These are phyloP conservation scores for Kodamaea fukazawae DNA, from an alignment of 805 yeast genomes.

Conservation along the genomic window DNA sequence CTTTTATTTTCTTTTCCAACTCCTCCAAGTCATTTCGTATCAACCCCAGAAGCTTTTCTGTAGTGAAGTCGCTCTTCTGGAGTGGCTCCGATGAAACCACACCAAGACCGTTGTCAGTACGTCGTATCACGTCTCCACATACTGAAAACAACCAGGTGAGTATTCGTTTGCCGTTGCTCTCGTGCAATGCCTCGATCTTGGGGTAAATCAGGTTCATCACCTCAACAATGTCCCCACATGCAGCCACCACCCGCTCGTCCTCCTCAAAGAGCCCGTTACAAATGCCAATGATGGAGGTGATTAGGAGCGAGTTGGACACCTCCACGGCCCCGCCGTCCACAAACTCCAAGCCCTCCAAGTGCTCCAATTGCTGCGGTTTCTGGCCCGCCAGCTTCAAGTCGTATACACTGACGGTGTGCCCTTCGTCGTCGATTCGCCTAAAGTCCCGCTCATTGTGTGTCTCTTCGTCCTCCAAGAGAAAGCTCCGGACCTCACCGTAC, in stretches of 20 bases:
- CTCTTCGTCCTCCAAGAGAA: constrained; percentile 11
- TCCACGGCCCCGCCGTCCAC: constrained; percentile 1
- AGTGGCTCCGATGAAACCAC: no score
- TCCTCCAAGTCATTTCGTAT: constrained; percentile 2
- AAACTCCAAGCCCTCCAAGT: constrained; percentile 18
- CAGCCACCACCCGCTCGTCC: background rate
- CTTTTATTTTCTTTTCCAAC: constrained; percentile 1
- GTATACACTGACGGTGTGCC: background rate
- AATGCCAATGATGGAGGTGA: constrained; percentile 5
- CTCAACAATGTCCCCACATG: background rate
- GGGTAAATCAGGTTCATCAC: background rate
- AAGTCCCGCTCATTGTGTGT: constrained; percentile 9
- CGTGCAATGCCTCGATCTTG: background rate
- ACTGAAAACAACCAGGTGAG: constrained; percentile 5
- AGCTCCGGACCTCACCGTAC: constrained; percentile 20
- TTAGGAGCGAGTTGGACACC: constrained; percentile 5
- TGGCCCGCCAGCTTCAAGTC: no score
- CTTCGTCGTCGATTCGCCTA: background rate
- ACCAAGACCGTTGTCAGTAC: no score
- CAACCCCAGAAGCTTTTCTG: constrained; percentile 4
- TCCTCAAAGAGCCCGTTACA: constrained; percentile 2
- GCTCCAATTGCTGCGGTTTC: no score
- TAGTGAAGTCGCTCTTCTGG: background rate
- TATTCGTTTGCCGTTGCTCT: constrained; percentile 4
- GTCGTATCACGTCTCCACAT: no score